Conservation (phyloP, 2,329 filamentous ascomycete species). For the Colletotrichum sp. region DNA sequence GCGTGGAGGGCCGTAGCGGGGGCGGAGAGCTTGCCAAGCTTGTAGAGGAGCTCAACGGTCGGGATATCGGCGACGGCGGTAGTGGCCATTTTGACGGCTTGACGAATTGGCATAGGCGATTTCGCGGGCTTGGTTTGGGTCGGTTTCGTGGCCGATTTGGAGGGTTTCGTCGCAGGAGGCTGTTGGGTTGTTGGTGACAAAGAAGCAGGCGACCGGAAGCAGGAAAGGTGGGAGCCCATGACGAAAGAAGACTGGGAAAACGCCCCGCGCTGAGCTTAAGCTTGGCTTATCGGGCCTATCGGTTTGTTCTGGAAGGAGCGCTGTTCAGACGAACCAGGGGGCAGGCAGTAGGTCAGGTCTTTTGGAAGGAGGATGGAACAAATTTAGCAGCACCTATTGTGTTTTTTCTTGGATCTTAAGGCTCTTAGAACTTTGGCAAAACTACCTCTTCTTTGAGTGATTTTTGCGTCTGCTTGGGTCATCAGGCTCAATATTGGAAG, state of each 20-base stretch:
- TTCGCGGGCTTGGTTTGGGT: background rate
- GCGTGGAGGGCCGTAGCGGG: slow-evolving; percentile 23
- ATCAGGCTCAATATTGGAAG: background rate
- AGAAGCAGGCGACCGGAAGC: background rate
- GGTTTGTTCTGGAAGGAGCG: background rate
- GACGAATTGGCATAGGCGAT: slow-evolving; percentile 8
- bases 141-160: background rate
- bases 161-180: background rate
- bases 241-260: background rate
- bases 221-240: slow-evolving; percentile 4
- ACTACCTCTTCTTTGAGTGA: background rate
- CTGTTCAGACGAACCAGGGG: background rate
- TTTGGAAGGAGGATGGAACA: background rate
- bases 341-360: background rate
- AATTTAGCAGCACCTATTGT: background rate
- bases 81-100: slow-evolving; percentile 35
- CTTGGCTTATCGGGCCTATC: background rate
- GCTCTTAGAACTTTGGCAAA: background rate
- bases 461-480: background rate
- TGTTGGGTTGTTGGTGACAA: background rate
- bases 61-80: slow-evolving; percentile 61
- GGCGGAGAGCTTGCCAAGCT: slow-evolving; percentile 50
- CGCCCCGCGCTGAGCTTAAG: slow-evolving; percentile 7
- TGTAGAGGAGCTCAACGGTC: slow-evolving; percentile 70
- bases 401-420: too few relatives aligned